These are phyloP conservation scores for Puya raimondii DNA, from an alignment of 176 grass and related monocot species.

Conservation along the genomic window DNA sequence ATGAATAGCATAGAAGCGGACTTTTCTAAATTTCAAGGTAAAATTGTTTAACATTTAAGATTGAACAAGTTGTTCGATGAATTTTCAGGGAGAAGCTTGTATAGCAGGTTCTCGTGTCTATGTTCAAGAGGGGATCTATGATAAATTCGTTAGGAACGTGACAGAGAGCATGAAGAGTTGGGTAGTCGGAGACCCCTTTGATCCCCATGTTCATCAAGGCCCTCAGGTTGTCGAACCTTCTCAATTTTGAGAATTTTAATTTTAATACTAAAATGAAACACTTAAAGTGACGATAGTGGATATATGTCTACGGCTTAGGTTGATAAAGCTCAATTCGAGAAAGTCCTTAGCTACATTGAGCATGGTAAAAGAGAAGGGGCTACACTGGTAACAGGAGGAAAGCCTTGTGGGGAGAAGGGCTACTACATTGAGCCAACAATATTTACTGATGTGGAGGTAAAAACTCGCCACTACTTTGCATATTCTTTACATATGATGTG, in stretches of 20 bases:
- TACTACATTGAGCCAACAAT: slow-evolving; percentile 49
- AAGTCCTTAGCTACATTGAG: slow-evolving; percentile 35
- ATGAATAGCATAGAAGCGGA: too few relatives aligned
- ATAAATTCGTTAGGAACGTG: slow-evolving; percentile 33
- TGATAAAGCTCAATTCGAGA: slow-evolving; percentile 38
- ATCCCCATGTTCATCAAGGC: slow-evolving; percentile 37
- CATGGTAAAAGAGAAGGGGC: slow-evolving; percentile 45
- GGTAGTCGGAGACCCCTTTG: slow-evolving; percentile 38
- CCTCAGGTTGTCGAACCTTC: slow-evolving; percentile 31
- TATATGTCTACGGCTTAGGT: slow-evolving; percentile 17
- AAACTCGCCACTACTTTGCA: not conserved
- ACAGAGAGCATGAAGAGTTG: slow-evolving; percentile 25
- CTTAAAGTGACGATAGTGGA: not conserved
- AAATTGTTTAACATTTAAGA: too few relatives aligned
- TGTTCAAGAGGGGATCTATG: slow-evolving; percentile 47
- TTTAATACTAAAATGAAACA: not conserved
- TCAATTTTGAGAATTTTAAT: not conserved
- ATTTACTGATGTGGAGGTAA: slow-evolving; percentile 42
- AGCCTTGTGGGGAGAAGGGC: slow-evolving; percentile 23
- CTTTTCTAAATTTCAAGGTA: too few relatives aligned
- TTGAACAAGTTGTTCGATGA: not conserved
- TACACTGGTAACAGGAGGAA: slow-evolving; percentile 37
- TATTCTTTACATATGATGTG: too few relatives aligned
- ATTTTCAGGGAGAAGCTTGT: slow-evolving; percentile 41
- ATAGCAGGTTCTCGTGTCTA: slow-evolving; percentile 29